Conservation (phyloP, 352 stramenopile species). For the Globisporangium camurandrum region DNA sequence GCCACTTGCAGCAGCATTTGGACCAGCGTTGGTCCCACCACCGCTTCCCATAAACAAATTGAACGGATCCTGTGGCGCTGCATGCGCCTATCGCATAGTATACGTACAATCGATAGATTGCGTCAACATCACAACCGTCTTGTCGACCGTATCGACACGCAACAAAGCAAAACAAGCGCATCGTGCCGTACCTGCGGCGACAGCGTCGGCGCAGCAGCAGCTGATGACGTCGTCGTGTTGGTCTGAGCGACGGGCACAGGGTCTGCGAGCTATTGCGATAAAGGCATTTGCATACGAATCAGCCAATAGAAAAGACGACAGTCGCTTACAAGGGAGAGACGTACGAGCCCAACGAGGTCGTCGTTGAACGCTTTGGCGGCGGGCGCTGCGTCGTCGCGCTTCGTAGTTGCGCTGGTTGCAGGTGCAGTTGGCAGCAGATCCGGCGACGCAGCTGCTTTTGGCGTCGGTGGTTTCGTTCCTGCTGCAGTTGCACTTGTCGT, state of each 20-base stretch:
- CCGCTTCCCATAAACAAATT: conserved; percentile 49
- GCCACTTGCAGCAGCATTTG: too few species aligned
- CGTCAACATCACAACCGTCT: conserved; percentile 4
- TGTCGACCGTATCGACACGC: neutral
- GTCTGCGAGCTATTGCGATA: conserved; percentile 35
- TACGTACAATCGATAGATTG: too few species aligned
- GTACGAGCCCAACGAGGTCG: conserved; percentile 72
- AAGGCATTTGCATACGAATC: too few species aligned
- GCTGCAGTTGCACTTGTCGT: conserved; percentile 19
- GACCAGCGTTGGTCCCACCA: too few species aligned
- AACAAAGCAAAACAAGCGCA: neutral
- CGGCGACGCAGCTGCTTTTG: conserved; percentile 11
- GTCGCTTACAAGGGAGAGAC: too few species aligned
- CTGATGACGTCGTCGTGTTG: conserved; percentile 12
- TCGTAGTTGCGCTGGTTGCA: conserved; percentile 17
- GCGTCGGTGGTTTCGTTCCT: conserved; percentile 8
- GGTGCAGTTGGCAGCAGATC: conserved; percentile 72
- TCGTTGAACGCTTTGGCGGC: conserved; percentile 68
- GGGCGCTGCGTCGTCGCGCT: conserved; percentile 37
- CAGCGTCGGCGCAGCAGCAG: conserved; percentile 26
- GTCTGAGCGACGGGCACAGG: conserved; percentile 44
- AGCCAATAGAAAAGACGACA: neutral
- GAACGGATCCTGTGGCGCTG: conserved; percentile 49
- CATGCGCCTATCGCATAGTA: conserved; percentile 13
- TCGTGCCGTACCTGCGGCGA: conserved; percentile 29